Conservation (phyloP, 73 alveolate species). For the Paramecium caudatum region DNA sequence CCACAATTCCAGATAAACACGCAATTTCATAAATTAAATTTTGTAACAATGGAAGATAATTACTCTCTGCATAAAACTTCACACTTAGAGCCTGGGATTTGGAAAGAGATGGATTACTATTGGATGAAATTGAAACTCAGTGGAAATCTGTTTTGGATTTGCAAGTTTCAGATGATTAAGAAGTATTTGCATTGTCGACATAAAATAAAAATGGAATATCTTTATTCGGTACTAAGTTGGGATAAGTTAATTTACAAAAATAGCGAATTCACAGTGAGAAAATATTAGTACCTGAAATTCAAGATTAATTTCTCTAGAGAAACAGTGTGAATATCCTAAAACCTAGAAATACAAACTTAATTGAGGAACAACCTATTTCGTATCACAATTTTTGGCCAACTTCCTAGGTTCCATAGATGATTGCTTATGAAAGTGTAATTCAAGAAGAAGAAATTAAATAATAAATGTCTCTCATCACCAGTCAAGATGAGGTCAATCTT, state of each 20-base stretch:
- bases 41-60: background rate
- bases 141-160: conserved; percentile 7
- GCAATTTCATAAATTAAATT: background rate
- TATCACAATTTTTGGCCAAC: background rate
- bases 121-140: conserved; percentile 70
- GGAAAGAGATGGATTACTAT: conserved; percentile 63
- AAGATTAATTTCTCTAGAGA: background rate
- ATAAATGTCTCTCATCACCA: background rate
- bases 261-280: background rate
- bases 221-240: background rate
- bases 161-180: background rate
- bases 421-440: conserved; percentile 30
- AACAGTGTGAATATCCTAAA: background rate
- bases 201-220: background rate
- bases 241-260: background rate
- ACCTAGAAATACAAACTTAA: background rate
- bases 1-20: background rate
- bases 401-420: background rate
- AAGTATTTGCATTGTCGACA: background rate
- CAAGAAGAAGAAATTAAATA: conserved; percentile 6
- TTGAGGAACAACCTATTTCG: background rate
- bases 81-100: conserved; percentile 71
- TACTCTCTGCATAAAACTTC: conserved; percentile 68
- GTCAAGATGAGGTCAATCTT: conserved; percentile 54
- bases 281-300: background rate